Evolutionary conservation across 805 yeast genomes (phyloP).

Genomic region (Cyberlindnera maclurae): DNA sequence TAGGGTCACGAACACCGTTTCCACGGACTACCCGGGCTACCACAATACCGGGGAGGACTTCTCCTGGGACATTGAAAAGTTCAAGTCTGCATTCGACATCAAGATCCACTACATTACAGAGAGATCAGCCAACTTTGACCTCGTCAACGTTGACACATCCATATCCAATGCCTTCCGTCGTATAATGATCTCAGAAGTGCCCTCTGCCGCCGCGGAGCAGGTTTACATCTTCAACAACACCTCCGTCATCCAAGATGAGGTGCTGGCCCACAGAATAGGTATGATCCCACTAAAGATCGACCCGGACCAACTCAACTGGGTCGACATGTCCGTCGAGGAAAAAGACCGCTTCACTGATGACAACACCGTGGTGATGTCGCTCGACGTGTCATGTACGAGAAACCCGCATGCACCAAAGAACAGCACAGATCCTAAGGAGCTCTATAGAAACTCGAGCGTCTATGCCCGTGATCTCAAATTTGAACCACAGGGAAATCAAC

Average conservation of each 20-base stretch:
- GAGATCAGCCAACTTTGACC: constrained; percentile 78
- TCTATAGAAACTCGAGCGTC: constrained; percentile 78
- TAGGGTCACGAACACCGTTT: constrained; percentile 81
- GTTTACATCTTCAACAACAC: constrained; percentile 91
- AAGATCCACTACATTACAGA: constrained; percentile 58
- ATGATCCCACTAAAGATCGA: constrained; percentile 83
- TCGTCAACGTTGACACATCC: constrained; percentile 82
- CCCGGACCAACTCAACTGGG: constrained; percentile 86
- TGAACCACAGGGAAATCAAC: constrained; percentile 87
- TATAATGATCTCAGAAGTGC: constrained; percentile 95
- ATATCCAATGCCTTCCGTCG: constrained; percentile 95
- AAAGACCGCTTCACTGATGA: constrained; percentile 74
- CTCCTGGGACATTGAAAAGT: constrained; percentile 80
- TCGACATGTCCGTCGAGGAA: constrained; percentile 56
- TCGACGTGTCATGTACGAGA: constrained; percentile 77
- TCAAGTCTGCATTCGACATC: constrained; percentile 60
- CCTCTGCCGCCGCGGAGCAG: constrained; percentile 90
- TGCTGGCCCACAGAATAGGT: constrained; percentile 91
- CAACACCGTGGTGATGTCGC: constrained; percentile 79
- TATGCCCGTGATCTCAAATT: constrained; percentile 86
- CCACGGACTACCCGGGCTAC: constrained; percentile 92
- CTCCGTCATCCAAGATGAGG: constrained; percentile 95
- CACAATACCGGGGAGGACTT: constrained; percentile 50
- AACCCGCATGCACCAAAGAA: constrained; percentile 78
- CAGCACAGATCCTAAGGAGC: constrained; percentile 72